Conservation (phyloP, 2,329 filamentous ascomycete genomes). For the Tolypocladium pustulatum region DNA sequence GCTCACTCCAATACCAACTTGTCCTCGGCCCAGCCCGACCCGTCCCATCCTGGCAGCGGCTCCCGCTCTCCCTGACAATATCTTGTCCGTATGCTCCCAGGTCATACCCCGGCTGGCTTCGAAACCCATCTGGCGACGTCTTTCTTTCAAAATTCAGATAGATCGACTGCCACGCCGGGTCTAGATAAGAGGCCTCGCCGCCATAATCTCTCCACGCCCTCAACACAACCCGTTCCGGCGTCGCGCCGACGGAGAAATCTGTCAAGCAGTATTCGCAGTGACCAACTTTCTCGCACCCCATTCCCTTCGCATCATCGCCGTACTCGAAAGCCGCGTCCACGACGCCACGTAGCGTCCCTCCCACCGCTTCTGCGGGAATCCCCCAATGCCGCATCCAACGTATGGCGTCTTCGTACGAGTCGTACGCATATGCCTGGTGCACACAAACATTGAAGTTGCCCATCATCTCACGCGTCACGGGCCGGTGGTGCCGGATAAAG, state of each 20-base stretch:
- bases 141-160: fast-evolving
- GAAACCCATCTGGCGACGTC: not conserved
- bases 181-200: not conserved
- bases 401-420: not conserved
- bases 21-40: not conserved
- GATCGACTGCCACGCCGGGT: not conserved
- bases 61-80: not conserved
- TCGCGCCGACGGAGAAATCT: not conserved
- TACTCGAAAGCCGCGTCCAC: not conserved
- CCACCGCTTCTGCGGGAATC: not conserved
- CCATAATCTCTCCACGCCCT: not conserved
- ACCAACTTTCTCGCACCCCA: not conserved
- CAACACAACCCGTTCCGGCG: not conserved
- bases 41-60: not conserved
- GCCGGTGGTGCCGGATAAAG: not conserved
- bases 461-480: not conserved
- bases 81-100: not conserved
- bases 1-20: too few relatives aligned
- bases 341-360: not conserved
- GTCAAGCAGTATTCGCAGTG: not conserved
- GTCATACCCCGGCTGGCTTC: not conserved
- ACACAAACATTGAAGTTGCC: not conserved
- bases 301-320: not conserved
- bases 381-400: not conserved
- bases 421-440: not conserved